phyloP scores from a whole-genome alignment of 1,139 yeast genomes.

The Candida pseudoviswanathii region DNA sequence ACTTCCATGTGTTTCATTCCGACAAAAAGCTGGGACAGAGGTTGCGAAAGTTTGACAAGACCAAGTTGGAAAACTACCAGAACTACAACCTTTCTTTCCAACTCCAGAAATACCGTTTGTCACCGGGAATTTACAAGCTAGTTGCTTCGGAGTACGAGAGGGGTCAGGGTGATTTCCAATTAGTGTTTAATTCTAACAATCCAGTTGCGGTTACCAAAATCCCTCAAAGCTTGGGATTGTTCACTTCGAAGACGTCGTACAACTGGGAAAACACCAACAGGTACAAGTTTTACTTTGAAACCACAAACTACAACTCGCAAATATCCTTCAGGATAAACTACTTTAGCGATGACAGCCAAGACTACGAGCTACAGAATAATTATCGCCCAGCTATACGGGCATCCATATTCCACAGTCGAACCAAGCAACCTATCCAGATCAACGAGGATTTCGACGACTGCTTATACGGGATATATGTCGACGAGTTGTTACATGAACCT shows the following conservation, averaged over 20 bases:
- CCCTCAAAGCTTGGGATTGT: slow-evolving; percentile 39
- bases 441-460: slow-evolving; percentile 46
- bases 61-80: slow-evolving; percentile 30
- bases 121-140: slow-evolving; percentile 40
- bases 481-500: slow-evolving; percentile 25
- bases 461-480: slow-evolving; percentile 47
- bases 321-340: slow-evolving; percentile 31
- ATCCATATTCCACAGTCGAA: slow-evolving; percentile 39
- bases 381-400: slow-evolving; percentile 48
- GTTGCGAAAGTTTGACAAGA: slow-evolving; percentile 30
- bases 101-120: slow-evolving; percentile 20
- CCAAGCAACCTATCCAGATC: slow-evolving; percentile 29
- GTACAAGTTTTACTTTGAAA: slow-evolving; percentile 31
- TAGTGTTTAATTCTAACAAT: slow-evolving; percentile 18
- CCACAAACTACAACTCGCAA: slow-evolving; percentile 22
- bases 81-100: slow-evolving; percentile 27
- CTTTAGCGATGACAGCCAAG: slow-evolving; percentile 18
- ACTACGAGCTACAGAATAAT: slow-evolving; percentile 24
- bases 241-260: slow-evolving; percentile 23
- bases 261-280: slow-evolving; percentile 45
- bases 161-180: slow-evolving; percentile 13
- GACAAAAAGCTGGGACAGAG: slow-evolving; percentile 19
- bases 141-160: slow-evolving; percentile 35
- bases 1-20: slow-evolving; percentile 46
- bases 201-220: slow-evolving; percentile 19